These are phyloP conservation scores for Tritrichomonas foetus DNA, from an alignment of 208 protist species.

Conservation along the genomic window DNA sequence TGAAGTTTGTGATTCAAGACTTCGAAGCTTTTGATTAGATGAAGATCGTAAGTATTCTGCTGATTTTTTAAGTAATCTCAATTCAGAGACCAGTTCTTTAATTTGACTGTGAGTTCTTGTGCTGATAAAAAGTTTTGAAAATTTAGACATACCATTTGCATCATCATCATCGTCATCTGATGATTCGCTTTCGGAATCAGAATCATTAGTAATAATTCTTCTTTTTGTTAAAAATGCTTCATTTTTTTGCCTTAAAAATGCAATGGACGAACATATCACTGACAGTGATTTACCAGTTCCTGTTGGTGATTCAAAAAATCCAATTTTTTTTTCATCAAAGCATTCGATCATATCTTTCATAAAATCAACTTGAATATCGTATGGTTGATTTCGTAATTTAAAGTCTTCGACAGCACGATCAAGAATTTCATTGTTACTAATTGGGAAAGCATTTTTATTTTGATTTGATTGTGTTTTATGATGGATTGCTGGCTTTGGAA, in stretches of 20 bases:
- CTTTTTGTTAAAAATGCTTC: background rate
- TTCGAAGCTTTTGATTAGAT: background rate
- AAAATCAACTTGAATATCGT: background rate
- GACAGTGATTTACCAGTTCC: constrained; percentile 30
- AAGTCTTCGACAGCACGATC: too few species aligned
- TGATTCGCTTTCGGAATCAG: background rate
- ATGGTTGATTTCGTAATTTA: background rate
- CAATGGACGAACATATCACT: background rate
- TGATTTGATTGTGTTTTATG: too few species aligned
- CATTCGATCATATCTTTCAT: background rate
- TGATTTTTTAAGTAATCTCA: background rate
- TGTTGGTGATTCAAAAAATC: constrained; percentile 38
- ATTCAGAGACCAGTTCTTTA: background rate
- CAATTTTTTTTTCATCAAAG: background rate
- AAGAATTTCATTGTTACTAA: too few species aligned
- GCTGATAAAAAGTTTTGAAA: background rate
- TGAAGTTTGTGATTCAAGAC: background rate
- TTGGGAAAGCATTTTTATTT: too few species aligned
- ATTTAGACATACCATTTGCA: background rate
- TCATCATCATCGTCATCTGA: background rate
- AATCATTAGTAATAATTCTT: background rate
- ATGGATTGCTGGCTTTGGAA: too few species aligned
- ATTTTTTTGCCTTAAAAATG: constrained; percentile 14
- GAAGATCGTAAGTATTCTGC: background rate
- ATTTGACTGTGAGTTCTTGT: constrained; percentile 20